Base-by-base conservation (phyloP, 1,139 yeast genomes). In the Kodamaea arcana region DNA sequence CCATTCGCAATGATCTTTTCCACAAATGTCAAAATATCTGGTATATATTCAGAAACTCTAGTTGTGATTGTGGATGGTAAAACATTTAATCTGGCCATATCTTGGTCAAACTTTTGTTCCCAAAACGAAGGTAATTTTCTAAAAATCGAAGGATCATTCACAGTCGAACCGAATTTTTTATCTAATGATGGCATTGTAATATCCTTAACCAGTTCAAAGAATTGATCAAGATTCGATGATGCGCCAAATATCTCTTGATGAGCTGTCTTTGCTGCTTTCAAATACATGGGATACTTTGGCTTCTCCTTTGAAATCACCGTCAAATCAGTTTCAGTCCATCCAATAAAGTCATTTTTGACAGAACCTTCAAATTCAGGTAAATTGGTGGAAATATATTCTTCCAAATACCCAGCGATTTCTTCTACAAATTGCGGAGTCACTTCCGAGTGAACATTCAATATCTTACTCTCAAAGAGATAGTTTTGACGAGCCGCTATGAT, bases 31-130 rank as follows among this genome's bases (percentile, higher is more conserved):
- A 90, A 75, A 57, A 92, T 90, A 51, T 92, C 95, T 2, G 97
- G 97, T 30, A 92, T 81, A 54, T 87, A 94, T 58, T 92, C 98
- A 3, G 96, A 84, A n/a, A 92, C 99, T 50, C 99, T 78, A 4
- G 98, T 92, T 24, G 94, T 86, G 29, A 88, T 72, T 4, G 84
- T 72, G 4, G 97, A 84, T 6, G 94, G 83, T 35, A 85, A 67
- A 10, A 92, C 97, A 51, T 88, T 90, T 56, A 92, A 72, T 26
- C 71, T 72, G 9, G 70, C 69, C 99, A 92, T 94, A 52, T 92
- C 98, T 36, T 76, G 71, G 58, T 90, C 84, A 54, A 72, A 92
- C 54, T 82, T 79, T 40, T 70, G 67, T 62, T 92, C 98, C 97
- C 97, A 92, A 57, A 66, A 84, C 4, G 94, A 78, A 18, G 97